These are phyloP conservation scores for Chrysosporium queenslandicum DNA, from an alignment of 2,329 filamentous ascomycete species.

Conservation along the genomic window DNA sequence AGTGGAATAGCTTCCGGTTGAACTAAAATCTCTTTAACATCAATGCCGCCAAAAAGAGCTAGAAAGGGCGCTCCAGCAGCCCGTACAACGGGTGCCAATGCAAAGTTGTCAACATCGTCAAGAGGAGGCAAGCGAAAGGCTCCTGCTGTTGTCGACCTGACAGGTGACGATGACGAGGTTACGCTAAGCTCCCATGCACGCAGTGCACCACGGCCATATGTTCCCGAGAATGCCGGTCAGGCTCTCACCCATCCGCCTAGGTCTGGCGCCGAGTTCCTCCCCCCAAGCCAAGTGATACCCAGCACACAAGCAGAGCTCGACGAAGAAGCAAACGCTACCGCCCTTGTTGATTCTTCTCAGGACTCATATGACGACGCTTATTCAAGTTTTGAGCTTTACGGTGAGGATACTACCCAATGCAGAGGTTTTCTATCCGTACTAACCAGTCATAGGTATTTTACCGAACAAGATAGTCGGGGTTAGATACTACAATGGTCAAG, in stretches of 20 bases:
- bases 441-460: constrained; percentile 25
- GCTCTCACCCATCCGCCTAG: constrained; percentile 24
- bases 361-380: constrained; percentile 30
- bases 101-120: neutral
- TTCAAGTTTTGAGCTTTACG: constrained; percentile 31
- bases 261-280: constrained; percentile 23
- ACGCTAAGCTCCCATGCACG: neutral
- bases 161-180: constrained; percentile 19
- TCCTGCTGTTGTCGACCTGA: constrained; percentile 22
- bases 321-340: constrained; percentile 29
- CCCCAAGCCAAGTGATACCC: constrained; percentile 26
- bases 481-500: constrained; percentile 54
- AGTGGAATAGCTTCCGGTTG: too few relatives aligned
- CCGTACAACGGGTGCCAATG: neutral
- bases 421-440: neutral
- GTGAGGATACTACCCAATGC: constrained; percentile 24
- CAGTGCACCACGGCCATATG: constrained; percentile 4
- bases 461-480: constrained; percentile 51
- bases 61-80: neutral
- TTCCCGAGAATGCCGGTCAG: neutral
- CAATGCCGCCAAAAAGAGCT: neutral
- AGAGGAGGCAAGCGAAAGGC: constrained; percentile 10
- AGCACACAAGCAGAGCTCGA: constrained; percentile 25
- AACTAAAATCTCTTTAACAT: too few relatives aligned
- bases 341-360: constrained; percentile 27